phyloP scores from a whole-genome alignment of 257 asterid genomes.

The Rauvolfia tetraphylla region DNA sequence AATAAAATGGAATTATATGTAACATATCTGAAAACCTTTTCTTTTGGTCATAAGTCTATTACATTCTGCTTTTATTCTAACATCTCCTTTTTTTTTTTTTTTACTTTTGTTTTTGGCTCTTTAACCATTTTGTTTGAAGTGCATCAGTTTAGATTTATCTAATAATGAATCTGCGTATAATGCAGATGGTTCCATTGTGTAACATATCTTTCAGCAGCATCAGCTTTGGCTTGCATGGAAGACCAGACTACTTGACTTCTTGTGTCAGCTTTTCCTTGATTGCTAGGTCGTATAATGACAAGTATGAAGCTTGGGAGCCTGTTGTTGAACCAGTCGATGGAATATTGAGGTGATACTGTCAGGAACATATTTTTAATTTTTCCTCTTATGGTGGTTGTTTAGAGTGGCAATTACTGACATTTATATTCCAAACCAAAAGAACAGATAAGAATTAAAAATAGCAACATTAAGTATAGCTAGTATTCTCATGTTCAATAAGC shows the following conservation, averaged over 20 bases:
- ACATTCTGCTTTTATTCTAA: background rate
- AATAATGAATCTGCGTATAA: slow-evolving; percentile 22
- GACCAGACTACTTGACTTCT: slow-evolving; percentile 55
- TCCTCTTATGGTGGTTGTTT: background rate
- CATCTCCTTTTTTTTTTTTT: too few relatives aligned
- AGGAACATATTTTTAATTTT: background rate
- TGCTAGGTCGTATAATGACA: slow-evolving; percentile 87
- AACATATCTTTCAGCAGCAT: slow-evolving; percentile 77
- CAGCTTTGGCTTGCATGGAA: slow-evolving; percentile 63
- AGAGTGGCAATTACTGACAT: background rate
- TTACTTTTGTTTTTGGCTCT: background rate
- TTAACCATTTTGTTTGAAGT: background rate
- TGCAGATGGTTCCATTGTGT: slow-evolving; percentile 94
- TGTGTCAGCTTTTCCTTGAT: slow-evolving; percentile 65
- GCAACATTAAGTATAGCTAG: background rate
- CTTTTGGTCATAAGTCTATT: too few relatives aligned
- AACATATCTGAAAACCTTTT: too few relatives aligned
- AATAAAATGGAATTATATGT: too few relatives aligned
- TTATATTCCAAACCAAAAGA: background rate
- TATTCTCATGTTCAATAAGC: background rate
- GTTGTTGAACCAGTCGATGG: slow-evolving; percentile 90
- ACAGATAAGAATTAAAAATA: background rate
- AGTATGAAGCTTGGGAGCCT: slow-evolving; percentile 98
- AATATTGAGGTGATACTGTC: slow-evolving; percentile 57
- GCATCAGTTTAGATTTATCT: slow-evolving; percentile 10